These are phyloP conservation scores for Ogataea siamensis DNA, from an alignment of 805 yeast genomes.

Conservation along the genomic window DNA sequence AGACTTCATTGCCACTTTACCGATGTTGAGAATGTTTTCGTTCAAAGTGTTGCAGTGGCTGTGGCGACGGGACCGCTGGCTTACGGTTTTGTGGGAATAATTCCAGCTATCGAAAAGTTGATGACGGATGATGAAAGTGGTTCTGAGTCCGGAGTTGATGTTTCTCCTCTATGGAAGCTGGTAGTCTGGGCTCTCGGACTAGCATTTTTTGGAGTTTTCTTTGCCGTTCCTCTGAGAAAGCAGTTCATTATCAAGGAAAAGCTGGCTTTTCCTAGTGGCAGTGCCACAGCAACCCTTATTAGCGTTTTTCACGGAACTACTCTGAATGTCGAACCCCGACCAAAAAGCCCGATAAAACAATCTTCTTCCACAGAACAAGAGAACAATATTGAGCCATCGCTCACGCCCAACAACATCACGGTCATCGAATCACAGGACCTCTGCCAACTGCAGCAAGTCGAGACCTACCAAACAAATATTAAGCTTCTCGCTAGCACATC, in stretches of 20 bases:
- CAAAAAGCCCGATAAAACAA: neutral
- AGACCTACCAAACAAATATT: conserved; percentile 55
- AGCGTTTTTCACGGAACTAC: conserved; percentile 79
- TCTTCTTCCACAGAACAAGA: conserved; percentile 2
- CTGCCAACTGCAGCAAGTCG: conserved; percentile 27
- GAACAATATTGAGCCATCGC: neutral
- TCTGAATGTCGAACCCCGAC: conserved; percentile 35
- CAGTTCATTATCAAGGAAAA: conserved; percentile 88
- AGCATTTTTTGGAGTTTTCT: conserved; percentile 93
- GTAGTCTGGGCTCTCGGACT: conserved; percentile 82
- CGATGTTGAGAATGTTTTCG: conserved; percentile 92
- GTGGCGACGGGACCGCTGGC: conserved; percentile 97
- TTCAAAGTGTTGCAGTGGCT: conserved; percentile 92
- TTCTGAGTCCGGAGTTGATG: conserved; percentile 36
- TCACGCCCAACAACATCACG: conserved; percentile 25
- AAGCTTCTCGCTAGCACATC: conserved; percentile 62
- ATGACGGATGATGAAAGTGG: conserved; percentile 79
- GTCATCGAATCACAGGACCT: conserved; percentile 36
- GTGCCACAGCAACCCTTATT: conserved; percentile 92
- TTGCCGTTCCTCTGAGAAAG: conserved; percentile 83
- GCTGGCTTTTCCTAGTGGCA: conserved; percentile 90
- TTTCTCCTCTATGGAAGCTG: conserved; percentile 47
- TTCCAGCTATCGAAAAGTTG: conserved; percentile 93
- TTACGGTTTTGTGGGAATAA: conserved; percentile 90
- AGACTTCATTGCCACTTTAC: conserved; percentile 49